Evolutionary conservation across 2,329 filamentous ascomycete genomes (phyloP).

Genomic region (Fusarium scirpi): DNA sequence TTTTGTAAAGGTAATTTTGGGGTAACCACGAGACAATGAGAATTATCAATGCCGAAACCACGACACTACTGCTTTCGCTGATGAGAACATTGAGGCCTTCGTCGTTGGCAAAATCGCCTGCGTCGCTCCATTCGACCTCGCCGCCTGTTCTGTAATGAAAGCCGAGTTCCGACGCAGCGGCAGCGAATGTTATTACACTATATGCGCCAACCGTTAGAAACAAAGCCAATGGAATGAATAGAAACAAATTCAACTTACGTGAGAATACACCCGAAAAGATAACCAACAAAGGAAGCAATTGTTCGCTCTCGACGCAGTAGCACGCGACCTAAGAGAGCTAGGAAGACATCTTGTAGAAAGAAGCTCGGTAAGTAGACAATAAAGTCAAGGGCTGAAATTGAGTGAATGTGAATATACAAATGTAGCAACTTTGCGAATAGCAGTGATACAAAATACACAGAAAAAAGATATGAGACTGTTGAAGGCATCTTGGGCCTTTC

Average conservation of each 20-base stretch:
- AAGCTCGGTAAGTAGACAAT: constrained; percentile 49
- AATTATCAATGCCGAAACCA: constrained; percentile 39
- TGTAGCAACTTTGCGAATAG: constrained; percentile 46
- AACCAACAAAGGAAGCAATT: constrained; percentile 36
- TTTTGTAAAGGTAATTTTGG: constrained; percentile 39
- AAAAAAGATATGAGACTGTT: constrained; percentile 46
- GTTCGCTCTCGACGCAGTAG: constrained; percentile 44
- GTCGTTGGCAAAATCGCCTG: constrained; percentile 45
- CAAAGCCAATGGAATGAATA: not conserved
- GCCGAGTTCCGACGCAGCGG: constrained; percentile 49
- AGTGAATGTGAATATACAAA: constrained; percentile 44
- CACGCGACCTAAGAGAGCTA: constrained; percentile 41
- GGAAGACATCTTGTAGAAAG: constrained; percentile 44
- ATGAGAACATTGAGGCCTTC: constrained; percentile 49
- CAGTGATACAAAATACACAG: constrained; percentile 46
- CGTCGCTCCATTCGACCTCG: constrained; percentile 50
- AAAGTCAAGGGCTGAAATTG: constrained; percentile 43
- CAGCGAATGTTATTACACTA: constrained; percentile 46
- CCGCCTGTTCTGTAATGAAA: constrained; percentile 50
- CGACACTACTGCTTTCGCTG: constrained; percentile 45
- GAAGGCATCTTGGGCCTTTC: constrained; percentile 41
- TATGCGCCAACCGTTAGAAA: constrained; percentile 18
- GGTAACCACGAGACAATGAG: constrained; percentile 41
- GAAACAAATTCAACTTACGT: constrained; percentile 31
- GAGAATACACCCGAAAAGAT: constrained; percentile 38